Base-by-base conservation (phyloP, 1,284 basidiomycete species). In the Ceratobasidium sp. region DNA sequence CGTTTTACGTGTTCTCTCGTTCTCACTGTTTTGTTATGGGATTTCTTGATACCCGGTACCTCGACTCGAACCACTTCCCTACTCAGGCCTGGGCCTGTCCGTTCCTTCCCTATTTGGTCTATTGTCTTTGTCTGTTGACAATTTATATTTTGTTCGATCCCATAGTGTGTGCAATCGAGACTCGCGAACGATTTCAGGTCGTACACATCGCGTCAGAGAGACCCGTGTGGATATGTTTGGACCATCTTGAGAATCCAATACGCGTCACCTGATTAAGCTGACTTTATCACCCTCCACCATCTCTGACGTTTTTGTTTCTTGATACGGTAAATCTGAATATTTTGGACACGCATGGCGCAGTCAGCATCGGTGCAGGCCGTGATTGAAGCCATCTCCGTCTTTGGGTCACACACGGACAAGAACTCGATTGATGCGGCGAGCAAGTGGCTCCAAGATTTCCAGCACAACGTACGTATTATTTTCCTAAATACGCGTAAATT, bases 381-480 rank as follows among this genome's bases (percentile, higher is more conserved):
- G 7, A 78, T 91, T 73, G 84, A 87, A 72, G 90, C 87, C 25
- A 81, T 92, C 72, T 85, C 86, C 59, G 87, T 92, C 56, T 91
- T 92, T 77, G 81, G 82, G 73, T 83, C 85, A 70, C 86, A 88
- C 47, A 91, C 95, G 30, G 91, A 97, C 82, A 89, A 91, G 73
- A 79, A 79, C 14, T 87, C 91, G 11, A 86, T 98, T 74, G 89
- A 91, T 73, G 84, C 84, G 72, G 94, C 93, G 73, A 95, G 94
- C 80, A 82, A 87, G 74, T 96, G 92, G 92, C 87, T 97, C 71
- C 90, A 94, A 81, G 91, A 94, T 79, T 97, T 96, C 77, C 94
- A 97, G 81, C 94, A 96, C 82, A 93, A 92, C 81, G 93, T 95
- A 87, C 87, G 87, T 91, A 76, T 80, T 33, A 23, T 29, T 21